Percentiles rank a stretch among this genome's conserved stretches.
phyloP scores from a whole-genome alignment of 2,329 filamentous ascomycete genomes.

The Verruconis gallopava region DNA sequence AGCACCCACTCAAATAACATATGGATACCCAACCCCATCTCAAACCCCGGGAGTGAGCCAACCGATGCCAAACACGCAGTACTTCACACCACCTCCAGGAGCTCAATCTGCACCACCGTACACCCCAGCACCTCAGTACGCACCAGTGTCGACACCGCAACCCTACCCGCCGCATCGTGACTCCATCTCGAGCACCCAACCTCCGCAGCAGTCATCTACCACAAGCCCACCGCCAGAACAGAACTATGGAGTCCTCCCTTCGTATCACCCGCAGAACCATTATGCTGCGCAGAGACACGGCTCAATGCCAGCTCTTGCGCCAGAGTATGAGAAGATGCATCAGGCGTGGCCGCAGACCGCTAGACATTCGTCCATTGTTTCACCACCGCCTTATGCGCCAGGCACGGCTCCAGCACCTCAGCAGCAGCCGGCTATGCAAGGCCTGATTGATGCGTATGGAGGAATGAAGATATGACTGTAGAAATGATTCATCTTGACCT shows the following conservation, averaged over 20 bases:
- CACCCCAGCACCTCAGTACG: neutral
- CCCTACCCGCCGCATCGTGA: neutral
- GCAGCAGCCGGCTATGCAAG: neutral
- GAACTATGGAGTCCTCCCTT: neutral
- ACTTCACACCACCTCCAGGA: neutral
- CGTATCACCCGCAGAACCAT: too few species aligned
- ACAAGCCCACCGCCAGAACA: neutral
- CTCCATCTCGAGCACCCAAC: neutral
- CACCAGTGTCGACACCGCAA: neutral
- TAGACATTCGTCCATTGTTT: neutral
- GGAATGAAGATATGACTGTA: neutral
- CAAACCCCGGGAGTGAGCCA: neutral
- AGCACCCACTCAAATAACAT: neutral
- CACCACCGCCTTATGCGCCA: neutral
- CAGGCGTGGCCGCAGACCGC: neutral
- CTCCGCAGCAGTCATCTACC: neutral
- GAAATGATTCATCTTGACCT: too few species aligned
- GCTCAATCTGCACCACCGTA: neutral
- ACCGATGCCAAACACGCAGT: neutral
- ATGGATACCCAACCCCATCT: slow-evolving; percentile 2
- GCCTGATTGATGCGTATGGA: neutral
- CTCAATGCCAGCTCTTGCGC: neutral
- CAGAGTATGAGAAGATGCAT: neutral
- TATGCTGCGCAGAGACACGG: too few species aligned
- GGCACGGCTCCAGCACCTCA: neutral